These are phyloP conservation scores for Cryptococcus hybrid DNA, from an alignment of 1,284 basidiomycete species.

Conservation along the genomic window DNA sequence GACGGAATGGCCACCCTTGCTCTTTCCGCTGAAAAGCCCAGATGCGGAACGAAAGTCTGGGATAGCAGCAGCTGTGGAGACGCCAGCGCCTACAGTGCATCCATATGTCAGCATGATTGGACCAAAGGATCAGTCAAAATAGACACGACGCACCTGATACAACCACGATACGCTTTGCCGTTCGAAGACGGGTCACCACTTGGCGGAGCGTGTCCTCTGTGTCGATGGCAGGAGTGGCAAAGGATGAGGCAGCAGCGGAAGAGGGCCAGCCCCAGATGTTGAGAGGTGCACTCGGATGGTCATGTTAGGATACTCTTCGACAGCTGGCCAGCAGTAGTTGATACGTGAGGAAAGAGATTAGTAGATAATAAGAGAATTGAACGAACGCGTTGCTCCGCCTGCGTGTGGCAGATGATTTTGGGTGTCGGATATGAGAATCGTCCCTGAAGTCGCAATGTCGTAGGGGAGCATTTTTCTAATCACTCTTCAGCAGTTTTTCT, in stretches of 20 bases:
- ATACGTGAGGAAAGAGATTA: too few species aligned
- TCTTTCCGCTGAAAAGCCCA: slow-evolving; percentile 76
- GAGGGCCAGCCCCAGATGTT: slow-evolving; percentile 5
- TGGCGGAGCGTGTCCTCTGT: slow-evolving; percentile 1
- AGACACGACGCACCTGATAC: slow-evolving; percentile 61
- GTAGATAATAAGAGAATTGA: too few species aligned
- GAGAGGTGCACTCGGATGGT: slow-evolving; percentile 4
- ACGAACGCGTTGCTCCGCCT: too few species aligned
- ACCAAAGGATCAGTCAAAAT: slow-evolving; percentile 3
- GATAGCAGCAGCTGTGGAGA: slow-evolving; percentile 85
- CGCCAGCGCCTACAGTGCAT: slow-evolving; percentile 73
- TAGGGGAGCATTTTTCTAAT: too few species aligned
- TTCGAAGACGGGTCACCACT: slow-evolving; percentile 3
- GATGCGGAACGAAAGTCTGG: slow-evolving; percentile 86
- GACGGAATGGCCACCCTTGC: slow-evolving; percentile 52
- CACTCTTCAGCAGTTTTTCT: too few species aligned
- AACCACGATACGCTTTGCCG: slow-evolving; percentile 74
- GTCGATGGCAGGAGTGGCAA: background rate
- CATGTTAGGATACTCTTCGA: background rate
- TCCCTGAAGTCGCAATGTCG: too few species aligned
- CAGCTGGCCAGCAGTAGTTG: too few species aligned
- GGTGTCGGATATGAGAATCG: too few species aligned
- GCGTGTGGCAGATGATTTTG: too few species aligned
- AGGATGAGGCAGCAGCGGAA: background rate
- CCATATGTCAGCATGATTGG: background rate